phyloP scores from a whole-genome alignment of 768 basidiomycete genomes.

The Russula lepida region DNA sequence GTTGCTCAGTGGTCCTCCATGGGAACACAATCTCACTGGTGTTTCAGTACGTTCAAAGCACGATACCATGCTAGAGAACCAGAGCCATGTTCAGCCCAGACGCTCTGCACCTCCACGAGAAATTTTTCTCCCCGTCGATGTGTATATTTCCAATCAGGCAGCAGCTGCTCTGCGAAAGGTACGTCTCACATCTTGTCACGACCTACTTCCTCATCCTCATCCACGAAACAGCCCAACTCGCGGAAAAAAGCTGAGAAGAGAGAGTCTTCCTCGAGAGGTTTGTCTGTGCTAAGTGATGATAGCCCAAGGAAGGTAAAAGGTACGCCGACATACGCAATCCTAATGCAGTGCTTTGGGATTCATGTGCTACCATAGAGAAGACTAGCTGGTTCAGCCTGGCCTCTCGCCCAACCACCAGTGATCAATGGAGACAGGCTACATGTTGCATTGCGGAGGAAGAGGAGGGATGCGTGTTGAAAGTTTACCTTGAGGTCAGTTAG shows the following conservation, averaged over 20 bases:
- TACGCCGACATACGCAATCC: conserved; percentile 22
- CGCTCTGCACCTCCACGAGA: conserved; percentile 11
- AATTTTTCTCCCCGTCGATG: conserved; percentile 19
- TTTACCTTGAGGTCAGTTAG: conserved; percentile 67
- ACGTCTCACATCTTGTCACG: background rate
- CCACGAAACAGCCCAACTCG: conserved; percentile 32
- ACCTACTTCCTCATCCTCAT: background rate
- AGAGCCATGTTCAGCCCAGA: conserved; percentile 4
- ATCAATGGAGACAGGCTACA: conserved; percentile 65
- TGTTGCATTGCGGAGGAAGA: conserved; percentile 66
- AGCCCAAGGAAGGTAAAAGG: conserved; percentile 52
- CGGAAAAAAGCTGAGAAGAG: conserved; percentile 53
- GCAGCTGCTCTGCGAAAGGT: conserved; percentile 21
- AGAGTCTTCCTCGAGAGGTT: conserved; percentile 28
- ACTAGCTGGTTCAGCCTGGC: conserved; percentile 60
- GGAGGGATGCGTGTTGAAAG: conserved; percentile 56
- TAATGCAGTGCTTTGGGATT: background rate
- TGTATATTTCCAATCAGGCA: conserved; percentile 21
- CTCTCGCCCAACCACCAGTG: conserved; percentile 40
- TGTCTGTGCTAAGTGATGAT: conserved; percentile 35
- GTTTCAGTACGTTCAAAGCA: conserved; percentile 13
- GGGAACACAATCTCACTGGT: background rate
- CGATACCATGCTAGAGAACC: conserved; percentile 17
- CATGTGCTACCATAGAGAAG: conserved; percentile 42
- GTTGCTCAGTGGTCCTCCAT: background rate